Evolutionary conservation across 2,329 filamentous ascomycete species (phyloP).

Genomic region (Exserohilum rostratum): DNA sequence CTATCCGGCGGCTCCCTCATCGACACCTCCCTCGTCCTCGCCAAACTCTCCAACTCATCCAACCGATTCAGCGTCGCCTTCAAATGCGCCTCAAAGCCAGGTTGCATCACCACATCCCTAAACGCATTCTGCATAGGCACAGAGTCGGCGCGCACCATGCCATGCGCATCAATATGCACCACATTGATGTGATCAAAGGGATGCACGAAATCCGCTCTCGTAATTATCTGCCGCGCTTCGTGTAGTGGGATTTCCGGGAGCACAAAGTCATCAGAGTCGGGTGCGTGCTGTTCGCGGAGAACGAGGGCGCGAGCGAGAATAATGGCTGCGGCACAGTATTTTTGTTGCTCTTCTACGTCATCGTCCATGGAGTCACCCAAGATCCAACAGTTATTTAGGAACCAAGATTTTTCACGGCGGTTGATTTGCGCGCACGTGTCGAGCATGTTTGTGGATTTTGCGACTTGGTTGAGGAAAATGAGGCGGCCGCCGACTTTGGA

Average conservation of each 20-base stretch:
- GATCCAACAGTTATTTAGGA: conserved; percentile 79
- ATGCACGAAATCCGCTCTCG: conserved; percentile 89
- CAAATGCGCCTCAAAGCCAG: conserved; percentile 81
- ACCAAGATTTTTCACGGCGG: conserved; percentile 74
- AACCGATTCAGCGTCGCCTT: conserved; percentile 84
- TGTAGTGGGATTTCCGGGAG: conserved; percentile 70
- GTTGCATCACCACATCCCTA: conserved; percentile 74
- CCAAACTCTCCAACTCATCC: conserved; percentile 86
- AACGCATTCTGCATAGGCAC: conserved; percentile 97
- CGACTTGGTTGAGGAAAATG: conserved; percentile 85
- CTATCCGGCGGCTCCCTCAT: conserved; percentile 70
- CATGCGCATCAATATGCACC: conserved; percentile 87
- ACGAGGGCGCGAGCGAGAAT: conserved; percentile 88
- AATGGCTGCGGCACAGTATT: conserved; percentile 93
- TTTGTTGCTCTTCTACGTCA: conserved; percentile 97
- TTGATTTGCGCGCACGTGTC: conserved; percentile 74
- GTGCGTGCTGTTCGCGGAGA: conserved; percentile 69
- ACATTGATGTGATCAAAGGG: conserved; percentile 90
- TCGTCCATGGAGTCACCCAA: conserved; percentile 82
- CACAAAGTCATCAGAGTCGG: conserved; percentile 69
- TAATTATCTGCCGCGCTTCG: conserved; percentile 75
- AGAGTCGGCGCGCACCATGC: conserved; percentile 87
- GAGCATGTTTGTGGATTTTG: conserved; percentile 82
- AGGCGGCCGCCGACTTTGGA: conserved; percentile 86
- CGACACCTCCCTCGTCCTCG: conserved; percentile 86